Base-by-base conservation (phyloP, 129 eudicot species). In the Tagetes erecta region DNA sequence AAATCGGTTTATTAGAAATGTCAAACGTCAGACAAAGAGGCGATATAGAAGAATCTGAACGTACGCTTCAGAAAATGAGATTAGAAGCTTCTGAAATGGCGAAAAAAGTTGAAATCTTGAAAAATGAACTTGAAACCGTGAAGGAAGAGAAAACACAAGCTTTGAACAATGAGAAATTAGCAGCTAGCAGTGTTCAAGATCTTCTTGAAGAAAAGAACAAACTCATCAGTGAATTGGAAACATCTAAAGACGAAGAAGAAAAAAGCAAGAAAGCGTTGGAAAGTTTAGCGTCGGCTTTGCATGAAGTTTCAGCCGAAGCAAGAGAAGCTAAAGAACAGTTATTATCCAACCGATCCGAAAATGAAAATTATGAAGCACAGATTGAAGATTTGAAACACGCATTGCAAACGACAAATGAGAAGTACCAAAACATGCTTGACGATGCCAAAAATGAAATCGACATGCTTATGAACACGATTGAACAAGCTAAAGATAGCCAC, bases 221-320 rank as follows among this genome's bases (percentile, higher is more conserved):
- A 62, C 89, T 90, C 67, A 71, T 87, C 47, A 80, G 84, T 38
- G 98, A 90, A 77, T 51, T 93, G 80, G 96, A 86, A 75, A 53
- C 58, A 5, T 84, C 86, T 5, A 93, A 82, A 78, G 87, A 83
- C 11, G 97, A 93, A 68, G 98, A 93, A 12, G 98, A 93, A 80
- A 90, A 93, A 52, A 87, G 89, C 78, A 93, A 93, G 91, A 90
- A 84, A 79, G 98, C 98, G 5, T 78, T 93, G 87, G 97, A 93
- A 84, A 93, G 97, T 67, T 80, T 93, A 80, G 96, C 98, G 14
- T 87, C 98, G 14, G 98, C 98, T 27, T 84, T 93, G 55, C 98
- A 93, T 39, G 98, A 93, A 74, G 92, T 93, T 67, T 93, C 98
- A 7, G 56, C 85, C 11, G 98, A 93, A 83, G 92, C 97, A 59